Base-by-base conservation (phyloP, 495 filamentous ascomycete genomes). In the Penicillium crystallinum region DNA sequence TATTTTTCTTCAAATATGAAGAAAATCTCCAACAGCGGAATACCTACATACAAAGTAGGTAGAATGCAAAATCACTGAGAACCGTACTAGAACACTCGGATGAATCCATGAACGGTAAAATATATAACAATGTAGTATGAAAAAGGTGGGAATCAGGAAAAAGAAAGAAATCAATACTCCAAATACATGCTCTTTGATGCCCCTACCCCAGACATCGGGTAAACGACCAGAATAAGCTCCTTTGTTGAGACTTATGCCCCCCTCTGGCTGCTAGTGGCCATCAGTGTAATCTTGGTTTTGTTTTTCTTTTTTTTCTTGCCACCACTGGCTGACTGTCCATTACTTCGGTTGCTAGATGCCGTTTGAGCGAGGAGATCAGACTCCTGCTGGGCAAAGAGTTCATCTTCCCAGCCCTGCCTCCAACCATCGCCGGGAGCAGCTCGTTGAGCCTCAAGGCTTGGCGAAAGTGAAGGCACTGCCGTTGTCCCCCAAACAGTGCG, bases 401-500 rank as follows among this genome's bases (percentile, higher is more conserved):
- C 83, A 30, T 80, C 74, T 59, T 89, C 85, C 85, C 85, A 88
- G 4, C 84, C 86, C 49, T 85, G 83, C 30, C 89, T 70, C 91
- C 91, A 96, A 0, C 91, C 91, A 62, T 96, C 91, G 57, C 86
- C 71, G 4, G 67, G 57, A 18, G 34, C 53, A 31, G 58, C 72
- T 0, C 54, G 57, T 23, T 70, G 65, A 33, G 56, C 30, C 41
- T 71, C 71, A n/a, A 67, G 46, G 15, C 71, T 61, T 5, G 77
- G 77, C 1, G 82, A 77, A 4, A 74, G 61, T 0, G 78, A 75
- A 1, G 76, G 62, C 9, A 95, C 71, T 1, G 76, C 80, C 3
- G 83, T 71, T 0, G 91, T 96, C 11, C 91, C 91, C 91, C 91
- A 96, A 0, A 96, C 90, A 3, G 91, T 96, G 49, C 85, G 86